Evolutionary conservation across 805 yeast genomes (phyloP), one percentile per base, ranked within the genome.

Genomic region (Babjeviella inositovora): DNA sequence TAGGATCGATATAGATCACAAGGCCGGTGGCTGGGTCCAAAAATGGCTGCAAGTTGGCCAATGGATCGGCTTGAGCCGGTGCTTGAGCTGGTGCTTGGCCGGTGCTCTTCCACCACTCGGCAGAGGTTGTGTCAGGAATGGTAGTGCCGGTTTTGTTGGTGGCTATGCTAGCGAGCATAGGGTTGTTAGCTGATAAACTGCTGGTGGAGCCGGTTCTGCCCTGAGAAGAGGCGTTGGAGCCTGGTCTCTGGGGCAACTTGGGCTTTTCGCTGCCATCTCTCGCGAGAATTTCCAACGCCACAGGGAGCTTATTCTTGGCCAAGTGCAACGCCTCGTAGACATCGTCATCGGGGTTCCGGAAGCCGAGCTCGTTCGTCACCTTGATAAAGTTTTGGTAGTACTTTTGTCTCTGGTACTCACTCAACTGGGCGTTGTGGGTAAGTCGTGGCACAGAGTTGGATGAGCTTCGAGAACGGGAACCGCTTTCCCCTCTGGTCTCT

Each of bases 1-100:
- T 68, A 7, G 70, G 60, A 36, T 76, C 85, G 17, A 75, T 64
- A 34, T 75, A 76, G 16, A 64, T 58, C 4, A 73, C 45, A 22
- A 67, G 61, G 8, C 87, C 85, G 0, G 82, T 72, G 6, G 61
- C 50, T 3, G 84, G 82, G 34, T 76, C 85, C 11, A 73, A 57
- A 39, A 70, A 76, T 37, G 74, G 87, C 35, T 50, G 75, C 45
- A 57, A 69, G 43, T 53, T 75, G 24, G 37, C 41, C 23, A 38
- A 41, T 6, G 32, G 39, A 7, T 37, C 49, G 29, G 29, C 34
- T 25, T 18, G 35, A 13, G 32, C 41, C 21, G 31, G 38, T 11
- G 38, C 34, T 15, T 19, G 35, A 3, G 34, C 42, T 5, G 34
- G 23, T 9, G 32, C 32, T 11, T 39, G 14, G 24, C 24, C 23